These are phyloP conservation scores for Saussurea involucrata DNA, from an alignment of 129 eudicot genomes.

Conservation along the genomic window DNA sequence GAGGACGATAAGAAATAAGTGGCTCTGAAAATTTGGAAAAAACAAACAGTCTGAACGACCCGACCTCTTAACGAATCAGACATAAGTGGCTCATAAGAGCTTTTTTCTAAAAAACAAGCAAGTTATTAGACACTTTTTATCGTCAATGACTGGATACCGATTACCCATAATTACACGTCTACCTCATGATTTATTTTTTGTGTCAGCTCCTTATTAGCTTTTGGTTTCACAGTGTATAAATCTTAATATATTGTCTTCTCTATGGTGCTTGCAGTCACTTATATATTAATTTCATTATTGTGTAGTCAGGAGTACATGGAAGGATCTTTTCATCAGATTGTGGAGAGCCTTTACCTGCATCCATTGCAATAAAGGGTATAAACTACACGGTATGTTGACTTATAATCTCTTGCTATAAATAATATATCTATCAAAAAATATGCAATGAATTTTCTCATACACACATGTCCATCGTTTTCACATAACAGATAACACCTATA, in stretches of 20 bases:
- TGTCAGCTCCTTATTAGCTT: neutral
- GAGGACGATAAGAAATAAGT: too few species aligned
- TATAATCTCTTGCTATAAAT: neutral
- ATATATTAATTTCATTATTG: neutral
- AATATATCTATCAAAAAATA: neutral
- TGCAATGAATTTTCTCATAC: neutral
- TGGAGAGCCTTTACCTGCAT: constrained; percentile 84
- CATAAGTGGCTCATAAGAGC: too few species aligned
- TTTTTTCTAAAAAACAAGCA: too few species aligned
- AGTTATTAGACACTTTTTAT: neutral
- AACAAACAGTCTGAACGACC: too few species aligned
- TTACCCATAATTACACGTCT: neutral
- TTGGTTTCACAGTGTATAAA: neutral
- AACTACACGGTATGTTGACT: constrained; percentile 63
- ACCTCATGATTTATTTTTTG: neutral
- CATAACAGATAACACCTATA: neutral
- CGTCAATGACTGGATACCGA: neutral
- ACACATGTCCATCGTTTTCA: neutral
- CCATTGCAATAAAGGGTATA: constrained; percentile 65
- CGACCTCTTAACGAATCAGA: too few species aligned
- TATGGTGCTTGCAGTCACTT: neutral
- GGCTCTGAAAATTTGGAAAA: too few species aligned
- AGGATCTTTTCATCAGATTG: constrained; percentile 64
- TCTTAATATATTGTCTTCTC: neutral
- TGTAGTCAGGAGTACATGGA: constrained; percentile 90